Conservation (phyloP, 2,329 filamentous ascomycete genomes). For the Pseudopyricularia javanii region DNA sequence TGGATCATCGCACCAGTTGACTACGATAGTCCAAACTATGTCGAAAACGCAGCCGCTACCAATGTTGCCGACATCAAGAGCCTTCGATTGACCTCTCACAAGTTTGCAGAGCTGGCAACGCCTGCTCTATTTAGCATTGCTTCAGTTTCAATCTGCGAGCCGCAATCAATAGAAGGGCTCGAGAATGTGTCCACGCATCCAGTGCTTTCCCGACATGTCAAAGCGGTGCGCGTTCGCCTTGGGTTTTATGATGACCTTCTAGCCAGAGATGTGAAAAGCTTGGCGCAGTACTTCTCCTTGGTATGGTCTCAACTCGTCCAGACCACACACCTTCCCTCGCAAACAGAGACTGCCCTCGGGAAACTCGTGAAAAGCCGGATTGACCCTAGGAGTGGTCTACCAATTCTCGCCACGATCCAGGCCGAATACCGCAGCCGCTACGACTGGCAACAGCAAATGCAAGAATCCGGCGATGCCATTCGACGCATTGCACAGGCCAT, state of each 20-base stretch:
- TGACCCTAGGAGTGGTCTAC: not conserved
- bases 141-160: not conserved
- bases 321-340: too few relatives aligned
- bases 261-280: not conserved
- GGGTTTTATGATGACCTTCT: not conserved
- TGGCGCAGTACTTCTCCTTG: not conserved
- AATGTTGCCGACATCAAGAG: too few relatives aligned
- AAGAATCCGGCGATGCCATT: not conserved
- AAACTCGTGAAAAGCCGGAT: too few relatives aligned
- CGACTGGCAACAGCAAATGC: not conserved
- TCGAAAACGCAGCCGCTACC: too few relatives aligned
- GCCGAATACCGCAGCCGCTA: not conserved
- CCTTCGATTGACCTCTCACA: too few relatives aligned
- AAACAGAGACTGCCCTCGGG: too few relatives aligned
- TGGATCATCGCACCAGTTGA: too few relatives aligned
- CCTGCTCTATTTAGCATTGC: not conserved
- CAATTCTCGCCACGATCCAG: not conserved
- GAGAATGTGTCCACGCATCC: not conserved
- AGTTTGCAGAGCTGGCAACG: too few relatives aligned
- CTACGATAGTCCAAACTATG: too few relatives aligned
- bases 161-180: not conserved
- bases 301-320: not conserved
- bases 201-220: not conserved
- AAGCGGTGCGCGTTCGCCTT: not conserved
- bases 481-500: not conserved